Evolutionary conservation across 2,329 filamentous ascomycete species (phyloP).

Genomic region (Cladosporium sp.): DNA sequence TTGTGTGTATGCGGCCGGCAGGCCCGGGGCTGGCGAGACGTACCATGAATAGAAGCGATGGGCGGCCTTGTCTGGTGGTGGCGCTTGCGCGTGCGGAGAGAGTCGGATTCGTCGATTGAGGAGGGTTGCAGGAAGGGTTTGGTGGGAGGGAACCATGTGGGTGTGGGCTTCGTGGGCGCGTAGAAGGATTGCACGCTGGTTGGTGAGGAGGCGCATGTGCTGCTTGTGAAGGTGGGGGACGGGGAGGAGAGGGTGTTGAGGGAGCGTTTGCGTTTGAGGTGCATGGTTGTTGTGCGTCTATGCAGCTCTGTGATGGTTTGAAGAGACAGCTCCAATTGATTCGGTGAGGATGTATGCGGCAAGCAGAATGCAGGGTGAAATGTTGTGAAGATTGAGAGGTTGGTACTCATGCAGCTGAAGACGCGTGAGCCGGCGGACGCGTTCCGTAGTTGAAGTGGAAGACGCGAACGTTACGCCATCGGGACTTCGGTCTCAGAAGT

Average conservation of each 20-base stretch:
- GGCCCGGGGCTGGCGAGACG: constrained; percentile 13
- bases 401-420: not conserved
- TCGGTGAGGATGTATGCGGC: too few species aligned
- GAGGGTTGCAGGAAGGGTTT: constrained; percentile 3
- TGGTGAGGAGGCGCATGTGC: constrained; percentile 2
- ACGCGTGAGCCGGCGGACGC: not conserved
- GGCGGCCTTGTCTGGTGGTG: constrained; percentile 53
- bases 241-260: constrained; percentile 38
- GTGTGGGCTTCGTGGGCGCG: constrained; percentile 23
- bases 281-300: constrained; percentile 29
- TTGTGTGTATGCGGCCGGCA: not conserved
- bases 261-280: constrained; percentile 54
- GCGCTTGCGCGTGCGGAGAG: constrained; percentile 50
- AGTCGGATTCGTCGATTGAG: constrained; percentile 16
- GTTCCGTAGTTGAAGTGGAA: not conserved
- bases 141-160: not conserved
- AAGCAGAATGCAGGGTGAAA: too few species aligned
- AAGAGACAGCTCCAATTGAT: too few species aligned
- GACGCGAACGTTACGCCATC: not conserved
- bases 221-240: constrained; percentile 29
- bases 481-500: not conserved
- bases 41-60: constrained; percentile 51
- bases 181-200: constrained; percentile 22
- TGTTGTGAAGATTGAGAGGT: too few species aligned
- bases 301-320: too few species aligned